These are phyloP conservation scores for Aspergillus chevalieri DNA, from an alignment of 2,329 filamentous ascomycete species.

Conservation along the genomic window DNA sequence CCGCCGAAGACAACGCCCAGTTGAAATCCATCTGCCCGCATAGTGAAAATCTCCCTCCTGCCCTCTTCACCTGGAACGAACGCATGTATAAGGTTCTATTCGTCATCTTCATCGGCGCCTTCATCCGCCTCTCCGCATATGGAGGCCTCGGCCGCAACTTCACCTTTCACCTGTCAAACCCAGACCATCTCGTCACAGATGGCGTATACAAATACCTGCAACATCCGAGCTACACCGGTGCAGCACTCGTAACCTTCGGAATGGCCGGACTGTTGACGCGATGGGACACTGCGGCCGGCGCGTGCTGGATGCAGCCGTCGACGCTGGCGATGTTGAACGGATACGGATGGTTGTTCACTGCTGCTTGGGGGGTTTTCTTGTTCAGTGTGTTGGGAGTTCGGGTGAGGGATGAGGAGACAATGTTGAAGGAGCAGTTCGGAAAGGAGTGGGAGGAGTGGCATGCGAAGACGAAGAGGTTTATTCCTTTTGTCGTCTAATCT, in stretches of 20 bases:
- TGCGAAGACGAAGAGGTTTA: conserved; percentile 42
- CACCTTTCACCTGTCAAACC: conserved; percentile 47
- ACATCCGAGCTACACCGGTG: conserved; percentile 49
- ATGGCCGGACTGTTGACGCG: conserved; percentile 26
- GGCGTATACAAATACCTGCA: conserved; percentile 48
- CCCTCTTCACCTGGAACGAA: conserved; percentile 21
- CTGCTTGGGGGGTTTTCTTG: conserved; percentile 5
- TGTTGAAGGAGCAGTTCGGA: conserved; percentile 46
- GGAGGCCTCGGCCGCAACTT: conserved; percentile 46
- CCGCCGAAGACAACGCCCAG: conserved; percentile 1
- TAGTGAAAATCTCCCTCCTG: conserved; percentile 7
- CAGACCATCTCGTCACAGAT: conserved; percentile 41
- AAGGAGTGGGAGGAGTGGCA: conserved; percentile 47
- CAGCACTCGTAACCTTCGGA: conserved; percentile 26
- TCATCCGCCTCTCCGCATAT: conserved; percentile 37
- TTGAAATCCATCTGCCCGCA: conserved; percentile 13
- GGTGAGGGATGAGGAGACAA: conserved; percentile 46
- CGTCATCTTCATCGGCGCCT: conserved; percentile 17
- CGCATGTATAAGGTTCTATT: conserved; percentile 3
- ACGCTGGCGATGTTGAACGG: conserved; percentile 8
- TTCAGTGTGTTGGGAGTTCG: conserved; percentile 18
- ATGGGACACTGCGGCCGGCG: conserved; percentile 31
- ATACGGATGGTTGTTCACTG: background rate
- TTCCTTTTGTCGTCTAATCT: conserved; percentile 39
- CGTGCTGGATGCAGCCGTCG: conserved; percentile 30